These are phyloP conservation scores for Penicillium soppii DNA, from an alignment of 495 filamentous ascomycete species.

Conservation along the genomic window DNA sequence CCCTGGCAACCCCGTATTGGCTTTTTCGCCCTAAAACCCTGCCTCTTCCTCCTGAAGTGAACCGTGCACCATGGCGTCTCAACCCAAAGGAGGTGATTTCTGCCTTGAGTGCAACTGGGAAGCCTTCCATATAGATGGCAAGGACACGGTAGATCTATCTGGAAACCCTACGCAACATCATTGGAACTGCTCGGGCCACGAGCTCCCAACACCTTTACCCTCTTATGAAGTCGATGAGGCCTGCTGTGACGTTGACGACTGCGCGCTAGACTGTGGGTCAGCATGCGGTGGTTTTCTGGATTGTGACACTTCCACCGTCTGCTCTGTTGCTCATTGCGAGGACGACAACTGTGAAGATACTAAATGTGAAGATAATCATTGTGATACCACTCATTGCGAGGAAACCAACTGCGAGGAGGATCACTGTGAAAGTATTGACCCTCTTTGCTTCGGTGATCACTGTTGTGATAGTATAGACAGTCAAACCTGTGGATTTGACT, in stretches of 20 bases:
- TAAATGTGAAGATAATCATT: constrained; percentile 29
- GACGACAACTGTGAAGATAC: constrained; percentile 28
- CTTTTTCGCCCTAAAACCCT: background rate
- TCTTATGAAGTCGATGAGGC: constrained; percentile 34
- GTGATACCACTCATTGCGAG: constrained; percentile 28
- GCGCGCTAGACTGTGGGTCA: constrained; percentile 40
- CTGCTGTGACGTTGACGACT: constrained; percentile 47
- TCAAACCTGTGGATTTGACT: constrained; percentile 34
- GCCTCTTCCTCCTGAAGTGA: constrained; percentile 12
- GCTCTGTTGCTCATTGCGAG: constrained; percentile 40
- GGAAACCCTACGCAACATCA: constrained; percentile 19
- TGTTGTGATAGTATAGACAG: constrained; percentile 30
- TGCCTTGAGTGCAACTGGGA: constrained; percentile 50
- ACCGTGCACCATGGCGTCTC: constrained; percentile 36
- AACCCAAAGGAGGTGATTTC: constrained; percentile 34
- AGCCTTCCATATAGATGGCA: constrained; percentile 38
- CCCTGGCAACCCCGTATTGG: background rate
- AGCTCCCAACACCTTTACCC: constrained; percentile 25
- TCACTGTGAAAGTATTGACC: constrained; percentile 30
- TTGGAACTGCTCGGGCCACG: constrained; percentile 35
- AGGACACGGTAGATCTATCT: constrained; percentile 22
- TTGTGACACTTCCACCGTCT: constrained; percentile 41
- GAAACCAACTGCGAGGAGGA: constrained; percentile 19
- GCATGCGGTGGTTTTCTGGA: constrained; percentile 47
- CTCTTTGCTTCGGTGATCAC: constrained; percentile 43